phyloP scores from a whole-genome alignment of 345 rosid genomes.

The Euphorbia peplus region DNA sequence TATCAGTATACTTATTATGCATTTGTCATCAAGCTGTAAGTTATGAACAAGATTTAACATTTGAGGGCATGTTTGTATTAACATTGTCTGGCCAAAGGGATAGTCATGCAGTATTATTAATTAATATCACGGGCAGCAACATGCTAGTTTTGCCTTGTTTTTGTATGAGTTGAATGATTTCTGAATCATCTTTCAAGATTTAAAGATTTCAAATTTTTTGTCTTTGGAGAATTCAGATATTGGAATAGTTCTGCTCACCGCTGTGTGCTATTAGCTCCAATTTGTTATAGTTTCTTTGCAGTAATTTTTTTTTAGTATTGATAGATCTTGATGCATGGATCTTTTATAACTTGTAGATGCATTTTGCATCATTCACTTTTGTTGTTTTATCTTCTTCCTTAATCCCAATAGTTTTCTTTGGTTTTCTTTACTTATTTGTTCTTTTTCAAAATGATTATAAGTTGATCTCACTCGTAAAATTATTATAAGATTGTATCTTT shows the following conservation, averaged over 20 bases:
- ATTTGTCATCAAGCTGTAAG: background rate
- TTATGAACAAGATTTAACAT: background rate
- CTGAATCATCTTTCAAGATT: background rate
- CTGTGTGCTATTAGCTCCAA: background rate
- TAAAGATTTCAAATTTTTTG: background rate
- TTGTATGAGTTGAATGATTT: background rate
- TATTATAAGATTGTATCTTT: too few relatives aligned
- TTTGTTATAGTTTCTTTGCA: background rate
- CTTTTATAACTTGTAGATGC: background rate
- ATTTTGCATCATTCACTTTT: background rate
- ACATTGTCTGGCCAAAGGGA: background rate
- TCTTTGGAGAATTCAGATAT: background rate
- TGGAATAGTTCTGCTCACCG: too few relatives aligned
- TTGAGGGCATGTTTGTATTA: background rate
- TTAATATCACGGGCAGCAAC: background rate
- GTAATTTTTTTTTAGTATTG: background rate
- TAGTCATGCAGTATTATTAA: background rate
- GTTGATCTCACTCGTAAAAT: background rate
- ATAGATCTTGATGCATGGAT: background rate
- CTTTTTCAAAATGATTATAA: background rate
- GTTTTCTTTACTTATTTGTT: background rate
- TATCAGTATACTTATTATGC: too few relatives aligned
- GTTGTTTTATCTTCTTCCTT: background rate
- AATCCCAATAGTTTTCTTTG: background rate
- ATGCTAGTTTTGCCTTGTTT: background rate